Conservation (phyloP, 805 yeast species). For the Tetrapisispora taiwanensis region DNA sequence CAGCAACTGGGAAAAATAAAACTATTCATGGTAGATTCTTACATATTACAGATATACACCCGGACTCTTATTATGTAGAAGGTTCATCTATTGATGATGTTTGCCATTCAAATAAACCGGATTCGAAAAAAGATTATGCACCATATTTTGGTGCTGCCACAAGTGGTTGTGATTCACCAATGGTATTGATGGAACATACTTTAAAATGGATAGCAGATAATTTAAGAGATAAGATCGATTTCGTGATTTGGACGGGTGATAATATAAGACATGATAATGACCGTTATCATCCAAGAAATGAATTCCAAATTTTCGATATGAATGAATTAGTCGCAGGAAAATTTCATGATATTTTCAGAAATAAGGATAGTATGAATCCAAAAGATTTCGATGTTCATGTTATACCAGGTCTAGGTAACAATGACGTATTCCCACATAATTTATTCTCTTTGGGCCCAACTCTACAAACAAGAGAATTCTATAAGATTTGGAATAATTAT, state of each 20-base stretch:
- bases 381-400: conserved; percentile 38
- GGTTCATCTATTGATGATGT: conserved; percentile 40
- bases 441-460: conserved; percentile 81
- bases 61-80: conserved; percentile 54
- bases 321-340: conserved; percentile 46
- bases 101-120: conserved; percentile 42
- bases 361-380: conserved; percentile 35
- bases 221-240: conserved; percentile 67
- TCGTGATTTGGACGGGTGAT: conserved; percentile 87
- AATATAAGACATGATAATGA: conserved; percentile 80
- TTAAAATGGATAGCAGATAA: conserved; percentile 56
- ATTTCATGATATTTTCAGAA: conserved; percentile 45
- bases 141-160: conserved; percentile 67
- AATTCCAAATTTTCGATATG: conserved; percentile 57
- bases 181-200: conserved; percentile 49
- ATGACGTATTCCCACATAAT: conserved; percentile 85
- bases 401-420: conserved; percentile 72
- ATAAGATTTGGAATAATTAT: conserved; percentile 60
- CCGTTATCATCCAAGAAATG: conserved; percentile 63
- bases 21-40: conserved; percentile 62
- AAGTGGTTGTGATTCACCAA: conserved; percentile 70
- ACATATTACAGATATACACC: conserved; percentile 83
- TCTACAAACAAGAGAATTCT: conserved; percentile 71
- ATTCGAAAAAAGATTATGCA: conserved; percentile 35
- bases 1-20: conserved; percentile 10